Evolutionary conservation across 192 early-diverging fungal species (phyloP), one percentile per base, ranked within the genome.

Genomic region (Gamsiella multidivaricata): DNA sequence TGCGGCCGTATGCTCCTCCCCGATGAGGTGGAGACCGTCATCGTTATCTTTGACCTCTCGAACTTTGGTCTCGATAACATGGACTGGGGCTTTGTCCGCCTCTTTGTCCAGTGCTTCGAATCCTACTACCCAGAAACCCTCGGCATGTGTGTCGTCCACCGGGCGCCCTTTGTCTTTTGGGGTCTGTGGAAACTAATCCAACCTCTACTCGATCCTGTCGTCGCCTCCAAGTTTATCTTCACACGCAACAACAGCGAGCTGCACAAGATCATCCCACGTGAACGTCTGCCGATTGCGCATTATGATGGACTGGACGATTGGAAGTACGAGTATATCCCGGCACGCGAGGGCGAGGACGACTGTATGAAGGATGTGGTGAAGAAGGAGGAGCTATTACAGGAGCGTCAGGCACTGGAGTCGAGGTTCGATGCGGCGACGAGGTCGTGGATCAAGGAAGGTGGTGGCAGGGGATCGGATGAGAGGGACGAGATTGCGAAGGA

Each of bases 41-140:
- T 89, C 58, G 81, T 96, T 60, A 79, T 96, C 32, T 94, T 96
- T 65, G 92, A 96, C 75, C 81, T 95, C 59, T 90, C 88, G 20
- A 88, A 89, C 32, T 95, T 96, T 75, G 84, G 90, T n/a, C 61
- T 95, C 75, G 70, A 82, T 32, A 94, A 94, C 82, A 91, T 95
- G 74, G 74, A 78, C 41, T 78, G 74, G 74, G 54, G 60, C 23
- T 78, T 78, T 53, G 86, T 94, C 60, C 89, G 91, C 65, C 91
- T 95, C 36, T 87, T 96, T 25, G 69, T 95, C 36, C 82, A 84
- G 53, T 92, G 89, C 80, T 88, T 97, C 65, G 91, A 96, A 79
- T 88, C 90, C 47, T 95, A 95, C 80, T 97, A 97, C 72, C 96
- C 96, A 2, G 96, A 97, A 70, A 91, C 88, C 17, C 86, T 97